Conservation (phyloP, 2,329 filamentous ascomycete species). For the Endoconidiophora polonica region DNA sequence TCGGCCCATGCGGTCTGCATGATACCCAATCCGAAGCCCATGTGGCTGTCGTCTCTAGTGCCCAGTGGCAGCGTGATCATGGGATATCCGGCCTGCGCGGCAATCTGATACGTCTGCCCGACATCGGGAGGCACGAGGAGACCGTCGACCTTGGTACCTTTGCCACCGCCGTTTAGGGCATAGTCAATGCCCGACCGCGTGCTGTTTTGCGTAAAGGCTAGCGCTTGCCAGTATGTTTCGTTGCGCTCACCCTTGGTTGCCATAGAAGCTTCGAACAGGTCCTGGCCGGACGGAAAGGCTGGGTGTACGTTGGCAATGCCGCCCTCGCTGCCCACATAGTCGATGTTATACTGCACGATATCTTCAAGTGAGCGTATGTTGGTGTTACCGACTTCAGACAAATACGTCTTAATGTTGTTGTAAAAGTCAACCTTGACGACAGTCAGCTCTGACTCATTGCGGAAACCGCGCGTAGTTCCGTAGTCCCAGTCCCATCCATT, state of each 20-base stretch:
- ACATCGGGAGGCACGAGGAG: conserved; percentile 54
- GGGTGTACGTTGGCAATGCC: conserved; percentile 40
- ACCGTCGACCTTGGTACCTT: conserved; percentile 32
- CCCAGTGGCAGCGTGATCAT: conserved; percentile 53
- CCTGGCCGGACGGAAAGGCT: conserved; percentile 54
- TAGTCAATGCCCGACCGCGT: conserved; percentile 54
- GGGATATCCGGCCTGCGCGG: conserved; percentile 61
- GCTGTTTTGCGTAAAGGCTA: conserved; percentile 41
- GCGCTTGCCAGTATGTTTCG: conserved; percentile 49
- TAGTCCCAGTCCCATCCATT: conserved; percentile 63
- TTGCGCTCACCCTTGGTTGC: conserved; percentile 43
- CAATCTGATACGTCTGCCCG: conserved; percentile 50
- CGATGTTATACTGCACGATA: conserved; percentile 46
- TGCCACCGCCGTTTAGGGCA: conserved; percentile 31
- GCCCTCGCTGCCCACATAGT: conserved; percentile 50
- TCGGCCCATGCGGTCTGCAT: conserved; percentile 46
- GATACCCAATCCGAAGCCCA: conserved; percentile 33
- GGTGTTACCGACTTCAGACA: conserved; percentile 45
- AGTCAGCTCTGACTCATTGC: conserved; percentile 61
- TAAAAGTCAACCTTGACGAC: conserved; percentile 58
- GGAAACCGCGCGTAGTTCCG: conserved; percentile 39
- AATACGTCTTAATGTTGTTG: conserved; percentile 42
- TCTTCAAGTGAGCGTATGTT: conserved; percentile 43
- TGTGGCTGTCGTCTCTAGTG: conserved; percentile 25
- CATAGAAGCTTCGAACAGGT: conserved; percentile 48